A percentile compares a stretch with the other conserved stretches of the same genome.
Evolutionary conservation across 805 yeast genomes (phyloP).

Genomic region (Ascoidea rubescens): DNA sequence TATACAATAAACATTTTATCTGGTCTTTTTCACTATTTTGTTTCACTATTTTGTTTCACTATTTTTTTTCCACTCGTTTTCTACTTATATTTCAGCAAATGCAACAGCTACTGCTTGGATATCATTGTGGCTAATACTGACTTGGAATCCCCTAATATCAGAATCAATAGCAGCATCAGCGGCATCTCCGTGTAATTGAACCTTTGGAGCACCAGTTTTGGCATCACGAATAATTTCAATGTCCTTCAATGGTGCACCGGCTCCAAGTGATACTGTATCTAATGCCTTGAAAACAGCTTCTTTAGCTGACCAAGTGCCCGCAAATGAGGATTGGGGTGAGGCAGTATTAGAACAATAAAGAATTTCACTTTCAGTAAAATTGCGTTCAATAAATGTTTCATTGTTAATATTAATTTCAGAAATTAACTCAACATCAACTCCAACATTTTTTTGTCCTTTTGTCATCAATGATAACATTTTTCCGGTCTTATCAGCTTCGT

Average conservation of each 20-base stretch:
- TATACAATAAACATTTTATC: no score
- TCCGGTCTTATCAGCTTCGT: conserved; percentile 5
- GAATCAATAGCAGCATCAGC: conserved; percentile 53
- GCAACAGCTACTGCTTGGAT: conserved; percentile 98
- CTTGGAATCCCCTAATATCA: conserved; percentile 61
- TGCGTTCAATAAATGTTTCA: conserved; percentile 82
- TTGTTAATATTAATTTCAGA: conserved; percentile 73
- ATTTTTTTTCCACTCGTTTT: no score
- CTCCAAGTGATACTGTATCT: conserved; percentile 82
- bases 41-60: no score
- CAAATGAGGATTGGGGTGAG: conserved; percentile 74
- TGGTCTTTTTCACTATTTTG: no score
- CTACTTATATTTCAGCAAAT: conserved; percentile 23
- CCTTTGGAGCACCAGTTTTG: conserved; percentile 69
- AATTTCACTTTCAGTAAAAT: conserved; percentile 75
- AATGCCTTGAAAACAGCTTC: conserved; percentile 97
- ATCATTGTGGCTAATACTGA: conserved; percentile 93
- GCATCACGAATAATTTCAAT: conserved; percentile 71
- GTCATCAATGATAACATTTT: conserved; percentile 15
- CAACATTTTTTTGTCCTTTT: conserved; percentile 45
- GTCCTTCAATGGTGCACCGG: conserved; percentile 85
- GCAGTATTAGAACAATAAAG: conserved; percentile 65
- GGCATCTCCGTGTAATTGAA: conserved; percentile 66
- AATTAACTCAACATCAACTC: conserved; percentile 92
- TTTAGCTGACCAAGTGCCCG: conserved; percentile 99